Percentiles rank a stretch among this genome's conserved stretches.
Evolutionary conservation across 2,329 filamentous ascomycete species (phyloP).

Genomic region (Thyridium curvatum): DNA sequence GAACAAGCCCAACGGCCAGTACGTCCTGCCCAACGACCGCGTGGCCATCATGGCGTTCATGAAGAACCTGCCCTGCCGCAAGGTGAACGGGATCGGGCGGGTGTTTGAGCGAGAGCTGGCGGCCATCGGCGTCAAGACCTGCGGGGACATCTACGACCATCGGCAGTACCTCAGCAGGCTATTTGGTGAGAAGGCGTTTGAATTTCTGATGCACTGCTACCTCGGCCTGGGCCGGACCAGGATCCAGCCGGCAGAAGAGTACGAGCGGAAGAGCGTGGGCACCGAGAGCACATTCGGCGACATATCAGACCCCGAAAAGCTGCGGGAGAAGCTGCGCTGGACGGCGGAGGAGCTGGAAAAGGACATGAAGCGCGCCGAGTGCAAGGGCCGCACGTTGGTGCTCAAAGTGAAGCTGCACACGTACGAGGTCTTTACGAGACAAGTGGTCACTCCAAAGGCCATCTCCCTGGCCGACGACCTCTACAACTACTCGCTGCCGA

Average conservation of each 20-base stretch:
- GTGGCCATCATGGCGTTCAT: conserved; percentile 79
- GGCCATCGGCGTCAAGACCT: conserved; percentile 80
- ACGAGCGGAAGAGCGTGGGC: conserved; percentile 87
- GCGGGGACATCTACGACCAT: conserved; percentile 77
- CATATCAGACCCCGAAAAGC: conserved; percentile 58
- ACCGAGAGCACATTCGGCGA: conserved; percentile 90
- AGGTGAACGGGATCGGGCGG: conserved; percentile 91
- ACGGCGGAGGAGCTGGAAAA: conserved; percentile 83
- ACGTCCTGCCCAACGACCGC: conserved; percentile 65
- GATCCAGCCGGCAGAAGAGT: conserved; percentile 80
- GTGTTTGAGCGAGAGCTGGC: conserved; percentile 88
- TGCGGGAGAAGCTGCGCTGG: conserved; percentile 71
- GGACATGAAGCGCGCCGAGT: conserved; percentile 71
- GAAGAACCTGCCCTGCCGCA: conserved; percentile 73
- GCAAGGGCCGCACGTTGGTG: conserved; percentile 85
- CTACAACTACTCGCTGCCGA: conserved; percentile 74
- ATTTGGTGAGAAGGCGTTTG: conserved; percentile 87
- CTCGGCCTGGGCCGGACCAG: conserved; percentile 81
- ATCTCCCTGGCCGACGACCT: conserved; percentile 72
- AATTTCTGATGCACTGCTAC: conserved; percentile 78
- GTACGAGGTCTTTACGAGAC: conserved; percentile 84
- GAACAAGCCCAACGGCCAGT: conserved; percentile 97
- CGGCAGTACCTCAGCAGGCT: conserved; percentile 68
- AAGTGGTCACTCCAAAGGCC: conserved; percentile 67
- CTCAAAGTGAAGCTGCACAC: conserved; percentile 93